Evolutionary conservation across 2,329 filamentous ascomycete species (phyloP), one percentile per base, ranked within the genome.

Genomic region (Fusarium tupiense): DNA sequence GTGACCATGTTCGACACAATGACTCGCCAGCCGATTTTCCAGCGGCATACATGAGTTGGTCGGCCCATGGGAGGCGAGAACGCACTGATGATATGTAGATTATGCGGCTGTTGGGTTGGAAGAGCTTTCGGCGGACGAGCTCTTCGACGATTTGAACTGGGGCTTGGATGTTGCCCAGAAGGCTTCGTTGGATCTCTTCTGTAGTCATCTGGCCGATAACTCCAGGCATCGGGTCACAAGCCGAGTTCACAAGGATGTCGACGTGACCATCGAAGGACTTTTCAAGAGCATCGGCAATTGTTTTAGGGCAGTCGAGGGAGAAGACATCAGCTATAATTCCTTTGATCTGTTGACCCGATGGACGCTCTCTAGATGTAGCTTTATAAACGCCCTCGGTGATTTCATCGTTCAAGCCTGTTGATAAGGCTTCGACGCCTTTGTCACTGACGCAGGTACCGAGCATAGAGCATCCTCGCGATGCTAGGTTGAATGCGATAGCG

Each of bases 71-170:
- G 33, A 81, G 80, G 11, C 80, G 76, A 0, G 80, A 77, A 2
- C 81, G 70, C 9, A 82, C 67, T 8, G 80, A 82, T 1, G 81
- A 83, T 40, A 83, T 80, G 46, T 82, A 82, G 33, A 83, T 76
- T 24, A 83, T 82, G 2, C 82, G 77, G 29, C 80, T 82, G 31
- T 80, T 74, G 3, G 67, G 77, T 12, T 79, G 81, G 40, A 83
- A 83, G 58, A 76, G 74, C 8, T 71, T 76, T 29, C 76, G 64
- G 41, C 77, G 78, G 8, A 82, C 79, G 5, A 83, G 64, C 13
- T 81, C 79, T 12, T 83, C 80, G 24, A 83, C 80, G n/a, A 82
- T 80, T 43, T 82, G 61, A 1, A 82, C 79, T 1, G 82, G 80
- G 12, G 79, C 80, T 64, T 82, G 82, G 1, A 83, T 67, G 35